Evolutionary conservation across 164 flowering plant species (phyloP), one percentile per base, ranked within the genome.

Genomic region (Chimonanthus praecox): DNA sequence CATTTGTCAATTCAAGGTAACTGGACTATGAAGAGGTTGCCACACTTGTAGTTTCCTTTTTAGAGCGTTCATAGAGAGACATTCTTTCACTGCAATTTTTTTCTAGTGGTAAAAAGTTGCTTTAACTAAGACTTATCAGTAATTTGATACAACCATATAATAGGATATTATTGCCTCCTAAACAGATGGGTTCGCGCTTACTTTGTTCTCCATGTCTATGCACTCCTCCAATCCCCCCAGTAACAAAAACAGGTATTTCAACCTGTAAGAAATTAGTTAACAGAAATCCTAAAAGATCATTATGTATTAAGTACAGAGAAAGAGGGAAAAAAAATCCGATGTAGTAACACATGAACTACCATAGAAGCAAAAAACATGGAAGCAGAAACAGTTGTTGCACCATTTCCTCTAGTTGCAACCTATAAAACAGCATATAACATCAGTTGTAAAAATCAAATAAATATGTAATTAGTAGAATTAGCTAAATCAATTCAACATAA

Each of bases 221-320:
- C 49, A 95, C 99, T 69, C 99, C 99, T 72, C 99, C 99, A 71
- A 89, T 88, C 61, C 99, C 99, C 16, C 99, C 99, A 71, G 97
- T 94, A 48, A 89, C 97, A 82, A 94, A 95, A 49, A 95, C 86
- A 69, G 91, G 84, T 69, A 95, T 90, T 64, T 97, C 98, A 82
- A 88, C 98, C 99, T 94, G 85, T 79, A 86, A 58, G 13, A 66
- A 64, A 16, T 69, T 67, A 54, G 13, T 54, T 54, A 54, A 54
- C 13, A 51, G 58, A 51, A 51, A 51, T 13, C 58, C 13, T 13
- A 8, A 9, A 51, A 51, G 13, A 51, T 51, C 58, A 51, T 51
- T 9, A 51, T 51, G 58, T 9, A 51, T 51, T 51, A 51, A 51
- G 58, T 2, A 62, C 33, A 21, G 46, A 71, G 64, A 54, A 9